Base-by-base conservation (phyloP, 225 moss, liverwort and hornwort genomes). In the Bryum argenteum region DNA sequence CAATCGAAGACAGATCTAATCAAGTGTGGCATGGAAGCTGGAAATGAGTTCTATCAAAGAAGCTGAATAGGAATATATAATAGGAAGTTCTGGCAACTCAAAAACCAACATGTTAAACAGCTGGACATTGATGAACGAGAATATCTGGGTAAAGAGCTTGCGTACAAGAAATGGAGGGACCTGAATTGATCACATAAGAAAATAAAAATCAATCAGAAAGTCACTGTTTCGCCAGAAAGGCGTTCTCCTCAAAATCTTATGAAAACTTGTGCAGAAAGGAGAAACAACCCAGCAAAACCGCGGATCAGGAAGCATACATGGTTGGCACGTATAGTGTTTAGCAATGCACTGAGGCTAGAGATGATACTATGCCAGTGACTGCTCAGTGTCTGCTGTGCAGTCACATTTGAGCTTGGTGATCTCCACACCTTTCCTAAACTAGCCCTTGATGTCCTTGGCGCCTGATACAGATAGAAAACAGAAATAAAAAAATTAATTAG, bases 281-380 rank as follows among this genome's bases (percentile, higher is more conserved):
- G 15, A 61, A 20, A 23, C 11, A 24, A 28, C 4, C 10, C 5
- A 1, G 37, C 41, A 43, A 20, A 39, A 61, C 10, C 33, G 75
- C 1, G 13, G 24, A 60, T 71, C 22, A 73, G 40, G 18, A 28
- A 17, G 45, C 88, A 82, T 61, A 95, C 94, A 85, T 95, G 90
- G 55, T 90, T 95, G 39, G 86, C 90, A 18, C 88, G 87, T 85
- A 95, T 84, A 10, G 94, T 95, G 75, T 77, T 90, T 51, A 95
- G 80, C 54, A 95, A 79, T 33, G 89, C 62, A 71, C 92, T 92
- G 81, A 92, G 87, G 76, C 94, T 95, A 67, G 87, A 85, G 72
- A 95, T 95, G 58, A 95, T 92, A 71, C 90, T 95, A 81, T 95
- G 91, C 94, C 94, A 95, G 75, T 95, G 94, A 72, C 89, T 92